These are phyloP conservation scores for Psilocybe subaeruginosa DNA, from an alignment of 768 basidiomycete species.

Conservation along the genomic window DNA sequence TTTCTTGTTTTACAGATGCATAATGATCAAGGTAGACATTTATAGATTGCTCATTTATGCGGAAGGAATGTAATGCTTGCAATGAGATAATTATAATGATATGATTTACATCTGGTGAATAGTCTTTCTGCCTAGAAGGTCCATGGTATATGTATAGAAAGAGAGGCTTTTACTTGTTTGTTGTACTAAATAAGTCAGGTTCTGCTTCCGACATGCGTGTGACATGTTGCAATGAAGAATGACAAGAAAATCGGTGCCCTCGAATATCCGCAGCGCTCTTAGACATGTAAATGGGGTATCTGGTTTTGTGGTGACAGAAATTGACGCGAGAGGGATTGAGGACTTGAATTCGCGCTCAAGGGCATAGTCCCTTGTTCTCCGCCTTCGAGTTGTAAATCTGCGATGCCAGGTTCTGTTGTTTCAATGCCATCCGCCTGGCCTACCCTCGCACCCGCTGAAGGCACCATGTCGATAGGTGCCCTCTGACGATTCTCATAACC, in stretches of 20 bases:
- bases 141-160: conserved; percentile 14
- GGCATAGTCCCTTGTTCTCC: conserved; percentile 32
- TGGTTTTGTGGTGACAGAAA: conserved; percentile 37
- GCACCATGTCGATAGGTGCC: conserved; percentile 77
- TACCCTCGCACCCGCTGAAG: conserved; percentile 66
- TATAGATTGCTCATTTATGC: conserved; percentile 5
- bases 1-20: conserved; percentile 26
- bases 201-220: conserved; percentile 7
- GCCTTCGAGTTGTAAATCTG: conserved; percentile 46
- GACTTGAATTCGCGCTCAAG: conserved; percentile 23
- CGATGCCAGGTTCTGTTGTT: conserved; percentile 55
- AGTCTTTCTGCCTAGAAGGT: conserved; percentile 3
- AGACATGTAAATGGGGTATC: conserved; percentile 46
- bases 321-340: conserved; percentile 21
- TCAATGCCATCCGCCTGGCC: conserved; percentile 70
- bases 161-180: not conserved
- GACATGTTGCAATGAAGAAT: conserved; percentile 15
- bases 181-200: not conserved
- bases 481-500: conserved; percentile 59
- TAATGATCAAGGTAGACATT: conserved; percentile 17
- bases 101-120: conserved; percentile 6
- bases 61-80: conserved; percentile 5
- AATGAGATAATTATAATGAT: conserved; percentile 13
- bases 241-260: conserved; percentile 6
- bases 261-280: conserved; percentile 10